Evolutionary conservation across 2,329 filamentous ascomycete species (phyloP).

Genomic region (Pseudocercospora fijiensis): DNA sequence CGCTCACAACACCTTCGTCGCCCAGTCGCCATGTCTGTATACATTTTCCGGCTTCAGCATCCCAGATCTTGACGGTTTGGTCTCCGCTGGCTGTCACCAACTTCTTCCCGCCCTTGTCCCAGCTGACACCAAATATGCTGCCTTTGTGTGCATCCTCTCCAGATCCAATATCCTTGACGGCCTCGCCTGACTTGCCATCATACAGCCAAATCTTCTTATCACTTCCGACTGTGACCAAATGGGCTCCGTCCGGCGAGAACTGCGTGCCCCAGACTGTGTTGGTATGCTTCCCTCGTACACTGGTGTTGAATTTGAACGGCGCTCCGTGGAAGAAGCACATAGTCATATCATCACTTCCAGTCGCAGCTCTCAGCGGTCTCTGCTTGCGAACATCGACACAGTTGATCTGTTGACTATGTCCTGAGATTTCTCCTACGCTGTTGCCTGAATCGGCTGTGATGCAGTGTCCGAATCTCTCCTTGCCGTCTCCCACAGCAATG

Average conservation of each 20-base stretch:
- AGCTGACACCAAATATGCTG: slow-evolving; percentile 88
- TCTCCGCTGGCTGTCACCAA: slow-evolving; percentile 92
- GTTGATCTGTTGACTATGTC: slow-evolving; percentile 89
- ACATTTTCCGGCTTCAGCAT: slow-evolving; percentile 73
- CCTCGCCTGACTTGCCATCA: slow-evolving; percentile 91
- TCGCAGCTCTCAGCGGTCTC: slow-evolving; percentile 85
- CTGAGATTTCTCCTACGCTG: slow-evolving; percentile 88
- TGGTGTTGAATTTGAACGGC: slow-evolving; percentile 94
- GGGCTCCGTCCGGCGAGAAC: slow-evolving; percentile 83
- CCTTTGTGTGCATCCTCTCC: slow-evolving; percentile 72
- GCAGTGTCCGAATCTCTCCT: slow-evolving; percentile 89
- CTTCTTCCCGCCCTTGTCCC: slow-evolving; percentile 80
- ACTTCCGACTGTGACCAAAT: slow-evolving; percentile 84
- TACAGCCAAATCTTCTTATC: slow-evolving; percentile 92
- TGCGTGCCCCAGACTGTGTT: slow-evolving; percentile 85
- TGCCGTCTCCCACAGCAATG: slow-evolving; percentile 92
- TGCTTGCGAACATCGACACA: slow-evolving; percentile 85
- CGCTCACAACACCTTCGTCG: slow-evolving; percentile 66
- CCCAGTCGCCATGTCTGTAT: slow-evolving; percentile 84
- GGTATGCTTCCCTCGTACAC: slow-evolving; percentile 73
- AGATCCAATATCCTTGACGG: slow-evolving; percentile 72
- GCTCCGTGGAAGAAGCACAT: slow-evolving; percentile 91
- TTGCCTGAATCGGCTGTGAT: slow-evolving; percentile 96
- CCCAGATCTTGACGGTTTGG: slow-evolving; percentile 93
- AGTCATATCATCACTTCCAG: slow-evolving; percentile 84